Evolutionary conservation across 2,329 filamentous ascomycete genomes (phyloP), one percentile per base, ranked within the genome.

Genomic region (Stachybotrys echinatus): DNA sequence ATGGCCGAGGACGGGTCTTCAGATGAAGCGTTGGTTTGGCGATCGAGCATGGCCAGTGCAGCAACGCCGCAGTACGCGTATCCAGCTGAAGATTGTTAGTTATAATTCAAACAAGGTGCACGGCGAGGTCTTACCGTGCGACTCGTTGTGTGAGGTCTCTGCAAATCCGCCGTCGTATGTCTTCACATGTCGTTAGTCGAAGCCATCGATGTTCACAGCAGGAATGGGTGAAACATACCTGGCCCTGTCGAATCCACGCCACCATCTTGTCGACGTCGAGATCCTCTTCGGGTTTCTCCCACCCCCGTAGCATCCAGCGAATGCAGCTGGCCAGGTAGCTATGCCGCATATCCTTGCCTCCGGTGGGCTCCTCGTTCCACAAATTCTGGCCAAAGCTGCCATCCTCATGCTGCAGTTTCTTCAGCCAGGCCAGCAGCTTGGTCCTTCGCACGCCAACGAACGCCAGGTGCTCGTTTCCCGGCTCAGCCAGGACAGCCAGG

Each of bases 381-480:
- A 92, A 64, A 1, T 89, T 80, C 68, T 99, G 92, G 0, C 92
- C 94, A 65, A 99, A 97, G 60, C 91, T 95, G 2, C 94, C 94
- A 64, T 97, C 89, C 0, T 73, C 68, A 22, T 91, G 80, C 73
- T 99, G 94, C 66, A 97, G 69, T 47, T 67, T 77, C 49, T 73
- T 77, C 55, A 99, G 69, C 91, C 92, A 96, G 39, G 68, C 62
- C 56, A 97, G 66, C 52, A 88, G 87, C 52, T 81, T 80, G 39
- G 61, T 72, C 50, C 89, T 79, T 53, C 85, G 77, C 7, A 99
- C 85, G 2, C 83, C 78, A 4, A 73, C 69, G 57, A 90, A 79
- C 0, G 78, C 77, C 3, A 65, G 58, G 14, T 60, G 64, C 3
- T 70, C 73, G 10, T 65, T 62, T 0, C 62, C 63, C 7, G 71